Percentiles rank a stretch among this genome's conserved stretches.
Evolutionary conservation across 192 early-diverging fungal species (phyloP).

Genomic region (Entomortierella beljakovae): DNA sequence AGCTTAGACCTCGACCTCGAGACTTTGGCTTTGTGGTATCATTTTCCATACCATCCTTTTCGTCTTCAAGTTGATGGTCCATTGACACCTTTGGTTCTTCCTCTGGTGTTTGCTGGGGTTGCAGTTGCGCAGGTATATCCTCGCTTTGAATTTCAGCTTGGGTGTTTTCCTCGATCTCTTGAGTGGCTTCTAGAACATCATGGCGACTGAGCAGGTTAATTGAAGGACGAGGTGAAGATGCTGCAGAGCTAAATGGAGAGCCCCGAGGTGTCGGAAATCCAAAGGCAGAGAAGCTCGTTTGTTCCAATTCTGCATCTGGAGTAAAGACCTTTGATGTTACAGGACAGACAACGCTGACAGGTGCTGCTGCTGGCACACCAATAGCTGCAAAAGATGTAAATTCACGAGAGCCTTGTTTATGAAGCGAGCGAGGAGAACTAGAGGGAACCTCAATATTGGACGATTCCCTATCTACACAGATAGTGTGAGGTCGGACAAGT

Average conservation of each 20-base stretch:
- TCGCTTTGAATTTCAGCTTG: constrained; percentile 13
- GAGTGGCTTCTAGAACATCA: too few relatives aligned
- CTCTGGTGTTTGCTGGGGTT: not conserved
- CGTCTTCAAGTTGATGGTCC: too few relatives aligned
- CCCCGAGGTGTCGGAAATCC: constrained; percentile 34
- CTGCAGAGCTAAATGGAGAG: constrained; percentile 23
- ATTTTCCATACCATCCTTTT: too few relatives aligned
- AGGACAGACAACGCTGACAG: not conserved
- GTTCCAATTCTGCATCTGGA: constrained; percentile 9
- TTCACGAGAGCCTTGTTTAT: constrained; percentile 11
- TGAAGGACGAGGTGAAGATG: constrained; percentile 37
- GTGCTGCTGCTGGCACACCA: not conserved
- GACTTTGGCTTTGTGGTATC: not conserved
- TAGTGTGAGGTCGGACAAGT: constrained; percentile 1
- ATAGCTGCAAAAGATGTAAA: constrained; percentile 40
- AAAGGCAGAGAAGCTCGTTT: constrained; percentile 41
- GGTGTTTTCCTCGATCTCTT: not conserved
- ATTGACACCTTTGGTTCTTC: too few relatives aligned
- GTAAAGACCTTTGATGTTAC: not conserved
- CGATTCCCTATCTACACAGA: not conserved
- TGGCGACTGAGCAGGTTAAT: constrained; percentile 8
- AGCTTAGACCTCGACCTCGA: constrained; percentile 17
- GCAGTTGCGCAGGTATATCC: too few relatives aligned
- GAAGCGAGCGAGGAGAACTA: constrained; percentile 5
- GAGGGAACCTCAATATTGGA: not conserved